phyloP scores from a whole-genome alignment of 2,329 filamentous ascomycete species.

The Sordariomycetes sp. region DNA sequence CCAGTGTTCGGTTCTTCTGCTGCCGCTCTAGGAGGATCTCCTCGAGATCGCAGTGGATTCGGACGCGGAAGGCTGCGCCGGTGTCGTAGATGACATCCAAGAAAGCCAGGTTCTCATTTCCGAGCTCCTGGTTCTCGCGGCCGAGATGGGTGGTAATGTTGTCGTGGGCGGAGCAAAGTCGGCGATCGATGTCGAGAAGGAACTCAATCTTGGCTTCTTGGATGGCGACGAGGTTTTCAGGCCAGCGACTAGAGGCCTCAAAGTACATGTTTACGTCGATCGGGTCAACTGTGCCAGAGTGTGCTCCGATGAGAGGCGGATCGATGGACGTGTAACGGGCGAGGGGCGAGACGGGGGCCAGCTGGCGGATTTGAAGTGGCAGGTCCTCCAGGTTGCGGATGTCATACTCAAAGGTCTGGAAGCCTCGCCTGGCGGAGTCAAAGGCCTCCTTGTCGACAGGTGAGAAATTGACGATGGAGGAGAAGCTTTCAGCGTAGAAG shows the following conservation, averaged over 20 bases:
- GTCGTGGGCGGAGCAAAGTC: conserved; percentile 53
- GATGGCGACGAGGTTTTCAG: conserved; percentile 81
- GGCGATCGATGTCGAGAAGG: conserved; percentile 63
- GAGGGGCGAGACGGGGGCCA: conserved; percentile 63
- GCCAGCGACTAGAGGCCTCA: conserved; percentile 88
- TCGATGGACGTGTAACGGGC: conserved; percentile 64
- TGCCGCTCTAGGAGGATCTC: conserved; percentile 70
- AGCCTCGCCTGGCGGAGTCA: conserved; percentile 58
- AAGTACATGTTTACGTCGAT: conserved; percentile 83
- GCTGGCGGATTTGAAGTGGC: conserved; percentile 75
- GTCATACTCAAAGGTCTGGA: conserved; percentile 65
- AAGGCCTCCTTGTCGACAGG: conserved; percentile 50
- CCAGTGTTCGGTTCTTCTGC: conserved; percentile 62
- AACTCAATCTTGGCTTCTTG: conserved; percentile 93
- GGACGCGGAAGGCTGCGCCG: conserved; percentile 69
- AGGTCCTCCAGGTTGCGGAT: conserved; percentile 72
- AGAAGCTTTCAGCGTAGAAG: conserved; percentile 41
- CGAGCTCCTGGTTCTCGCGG: conserved; percentile 63
- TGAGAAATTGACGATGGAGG: conserved; percentile 35
- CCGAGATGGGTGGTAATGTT: conserved; percentile 62
- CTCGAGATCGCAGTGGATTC: conserved; percentile 85
- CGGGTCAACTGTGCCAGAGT: conserved; percentile 37
- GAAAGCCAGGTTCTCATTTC: conserved; percentile 68
- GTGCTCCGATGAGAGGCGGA: conserved; percentile 28
- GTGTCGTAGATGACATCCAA: conserved; percentile 70